Conservation (phyloP, 2,329 filamentous ascomycete genomes). For the Chaetomiaceae sp. region DNA sequence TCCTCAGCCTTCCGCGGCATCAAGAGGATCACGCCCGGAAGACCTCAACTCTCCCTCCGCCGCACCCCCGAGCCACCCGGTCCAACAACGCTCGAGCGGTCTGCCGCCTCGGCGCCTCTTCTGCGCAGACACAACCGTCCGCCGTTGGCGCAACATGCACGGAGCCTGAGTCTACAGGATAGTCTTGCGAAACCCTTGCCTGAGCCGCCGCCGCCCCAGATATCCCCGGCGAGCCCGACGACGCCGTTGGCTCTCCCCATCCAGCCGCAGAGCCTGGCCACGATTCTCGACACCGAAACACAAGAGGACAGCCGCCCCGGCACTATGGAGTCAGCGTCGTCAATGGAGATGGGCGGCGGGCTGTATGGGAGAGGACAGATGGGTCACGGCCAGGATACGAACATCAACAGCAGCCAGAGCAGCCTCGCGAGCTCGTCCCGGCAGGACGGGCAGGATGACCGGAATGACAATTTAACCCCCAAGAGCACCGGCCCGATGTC, state of each 20-base stretch:
- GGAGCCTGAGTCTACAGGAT: conserved; percentile 50
- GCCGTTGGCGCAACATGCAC: conserved; percentile 43
- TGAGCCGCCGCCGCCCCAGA: conserved; percentile 41
- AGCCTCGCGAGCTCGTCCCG: conserved; percentile 40
- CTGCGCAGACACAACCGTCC: conserved; percentile 20
- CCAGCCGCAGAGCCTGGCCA: conserved; percentile 30
- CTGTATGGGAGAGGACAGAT: conserved; percentile 25
- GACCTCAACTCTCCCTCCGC: conserved; percentile 37
- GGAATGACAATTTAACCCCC: conserved; percentile 46
- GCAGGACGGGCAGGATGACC: conserved; percentile 44
- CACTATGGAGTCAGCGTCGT: conserved; percentile 46
- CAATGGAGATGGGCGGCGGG: conserved; percentile 24
- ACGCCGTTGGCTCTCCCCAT: conserved; percentile 30
- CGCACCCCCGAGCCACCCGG: conserved; percentile 29
- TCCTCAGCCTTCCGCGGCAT: conserved; percentile 50
- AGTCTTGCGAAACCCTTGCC: conserved; percentile 57
- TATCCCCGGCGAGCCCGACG: conserved; percentile 33
- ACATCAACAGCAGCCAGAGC: conserved; percentile 44
- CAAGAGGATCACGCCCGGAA: conserved; percentile 42
- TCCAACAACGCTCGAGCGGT: conserved; percentile 25
- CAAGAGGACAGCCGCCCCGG: conserved; percentile 37
- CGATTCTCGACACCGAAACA: conserved; percentile 34
- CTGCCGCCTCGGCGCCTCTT: conserved; percentile 29
- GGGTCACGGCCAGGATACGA: conserved; percentile 34
- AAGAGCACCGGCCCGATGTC: conserved; percentile 52